Conservation (phyloP, 1,139 yeast species). For the Pichiaceae sp. region DNA sequence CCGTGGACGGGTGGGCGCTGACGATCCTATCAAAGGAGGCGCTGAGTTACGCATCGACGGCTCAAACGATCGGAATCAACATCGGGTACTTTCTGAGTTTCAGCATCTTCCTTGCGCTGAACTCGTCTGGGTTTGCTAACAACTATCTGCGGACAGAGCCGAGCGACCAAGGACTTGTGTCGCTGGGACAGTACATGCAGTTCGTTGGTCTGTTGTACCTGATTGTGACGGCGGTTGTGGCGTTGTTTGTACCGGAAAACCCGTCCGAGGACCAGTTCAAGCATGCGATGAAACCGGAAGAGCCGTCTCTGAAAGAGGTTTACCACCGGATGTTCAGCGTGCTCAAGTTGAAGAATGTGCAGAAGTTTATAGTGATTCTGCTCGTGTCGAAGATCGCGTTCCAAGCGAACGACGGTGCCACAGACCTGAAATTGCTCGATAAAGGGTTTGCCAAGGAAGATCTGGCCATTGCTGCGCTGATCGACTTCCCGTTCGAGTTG, state of each 20-base stretch:
- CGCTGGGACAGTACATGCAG: slow-evolving; percentile 65
- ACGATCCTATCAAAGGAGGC: slow-evolving; percentile 75
- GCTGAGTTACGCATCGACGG: slow-evolving; percentile 91
- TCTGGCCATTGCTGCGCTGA: slow-evolving; percentile 81
- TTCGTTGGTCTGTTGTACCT: slow-evolving; percentile 75
- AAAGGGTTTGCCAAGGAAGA: slow-evolving; percentile 92
- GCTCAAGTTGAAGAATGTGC: slow-evolving; percentile 67
- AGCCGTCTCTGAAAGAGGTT: slow-evolving; percentile 22
- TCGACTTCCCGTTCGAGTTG: slow-evolving; percentile 95
- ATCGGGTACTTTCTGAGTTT: slow-evolving; percentile 88
- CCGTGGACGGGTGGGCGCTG: slow-evolving; percentile 98
- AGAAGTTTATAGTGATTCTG: slow-evolving; percentile 64
- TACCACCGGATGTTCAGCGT: slow-evolving; percentile 74
- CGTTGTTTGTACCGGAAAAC: slow-evolving; percentile 54
- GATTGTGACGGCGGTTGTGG: slow-evolving; percentile 54
- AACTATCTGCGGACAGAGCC: slow-evolving; percentile 64
- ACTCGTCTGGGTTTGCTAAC: slow-evolving; percentile 89
- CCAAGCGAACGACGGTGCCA: slow-evolving; percentile 93
- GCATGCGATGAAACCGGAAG: neutral
- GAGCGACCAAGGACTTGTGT: slow-evolving; percentile 53
- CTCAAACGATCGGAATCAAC: slow-evolving; percentile 92
- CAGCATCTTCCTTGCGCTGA: slow-evolving; percentile 83
- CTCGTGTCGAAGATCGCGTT: slow-evolving; percentile 83
- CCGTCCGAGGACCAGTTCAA: slow-evolving; percentile 28
- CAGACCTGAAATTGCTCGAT: slow-evolving; percentile 85